phyloP scores from a whole-genome alignment of 148 eudicot species.

The Rhododendron vialii region DNA sequence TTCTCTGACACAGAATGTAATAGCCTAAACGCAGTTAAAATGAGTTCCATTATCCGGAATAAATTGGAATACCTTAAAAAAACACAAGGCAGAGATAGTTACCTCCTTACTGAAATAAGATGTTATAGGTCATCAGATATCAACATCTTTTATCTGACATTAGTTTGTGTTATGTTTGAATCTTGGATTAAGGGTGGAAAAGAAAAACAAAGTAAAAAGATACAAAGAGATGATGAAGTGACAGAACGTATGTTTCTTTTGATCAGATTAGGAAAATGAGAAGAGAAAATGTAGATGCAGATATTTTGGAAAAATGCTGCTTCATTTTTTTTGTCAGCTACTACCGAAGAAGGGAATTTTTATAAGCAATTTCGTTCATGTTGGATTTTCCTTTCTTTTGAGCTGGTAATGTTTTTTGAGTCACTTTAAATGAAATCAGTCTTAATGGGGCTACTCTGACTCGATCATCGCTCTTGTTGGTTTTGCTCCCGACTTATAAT shows the following conservation, averaged over 20 bases:
- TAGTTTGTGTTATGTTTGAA: not conserved
- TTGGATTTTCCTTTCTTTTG: not conserved
- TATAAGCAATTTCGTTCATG: not conserved
- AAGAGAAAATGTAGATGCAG: not conserved
- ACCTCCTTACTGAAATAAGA: not conserved
- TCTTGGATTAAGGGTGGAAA: not conserved
- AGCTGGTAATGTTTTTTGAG: not conserved
- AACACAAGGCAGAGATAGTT: not conserved
- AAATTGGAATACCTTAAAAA: not conserved
- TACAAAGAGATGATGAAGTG: not conserved
- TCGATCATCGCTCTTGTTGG: not conserved
- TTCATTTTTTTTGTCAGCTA: not conserved
- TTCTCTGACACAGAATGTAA: not conserved
- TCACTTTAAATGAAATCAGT: not conserved
- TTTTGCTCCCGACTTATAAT: not conserved
- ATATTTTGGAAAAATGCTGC: not conserved
- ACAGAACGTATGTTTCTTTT: not conserved
- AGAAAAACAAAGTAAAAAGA: not conserved
- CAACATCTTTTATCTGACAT: not conserved
- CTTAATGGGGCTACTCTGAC: not conserved
- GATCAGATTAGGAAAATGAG: not conserved
- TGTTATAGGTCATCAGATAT: not conserved
- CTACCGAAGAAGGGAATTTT: not conserved
- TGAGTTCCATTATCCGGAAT: not conserved
- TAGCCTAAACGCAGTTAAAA: not conserved